phyloP scores from a whole-genome alignment of 2,329 filamentous ascomycete genomes.

The Aspergillus pseudotamarii region DNA sequence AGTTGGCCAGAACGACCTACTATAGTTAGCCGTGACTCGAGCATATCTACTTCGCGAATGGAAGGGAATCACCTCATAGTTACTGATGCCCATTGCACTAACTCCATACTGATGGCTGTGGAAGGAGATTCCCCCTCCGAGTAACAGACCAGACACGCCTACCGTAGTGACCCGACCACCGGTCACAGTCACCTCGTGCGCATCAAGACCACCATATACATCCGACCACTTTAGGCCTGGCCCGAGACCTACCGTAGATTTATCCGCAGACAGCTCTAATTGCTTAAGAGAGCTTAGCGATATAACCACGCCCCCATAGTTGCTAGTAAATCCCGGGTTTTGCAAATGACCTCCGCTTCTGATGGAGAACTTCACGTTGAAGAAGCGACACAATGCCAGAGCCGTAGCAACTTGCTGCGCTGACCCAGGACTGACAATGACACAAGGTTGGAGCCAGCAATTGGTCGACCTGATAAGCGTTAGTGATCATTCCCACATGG shows the following conservation, averaged over 20 bases:
- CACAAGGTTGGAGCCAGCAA: conserved; percentile 1
- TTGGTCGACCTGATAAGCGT: conserved; percentile 1
- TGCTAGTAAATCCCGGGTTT: conserved; percentile 23
- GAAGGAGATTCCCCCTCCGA: conserved; percentile 39
- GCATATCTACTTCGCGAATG: not conserved
- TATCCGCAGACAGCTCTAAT: conserved; percentile 37
- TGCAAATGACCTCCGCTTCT: conserved; percentile 23
- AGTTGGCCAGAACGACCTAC: conserved; percentile 23
- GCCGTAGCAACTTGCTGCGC: not conserved
- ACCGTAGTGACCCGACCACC: conserved; percentile 49
- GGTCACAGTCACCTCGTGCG: conserved; percentile 43
- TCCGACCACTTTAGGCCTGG: conserved; percentile 50
- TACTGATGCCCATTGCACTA: conserved; percentile 16
- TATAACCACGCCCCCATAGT: conserved; percentile 49
- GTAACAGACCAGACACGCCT: conserved; percentile 49
- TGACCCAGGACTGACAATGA: not conserved
- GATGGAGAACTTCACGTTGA: conserved; percentile 22
- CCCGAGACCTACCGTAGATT: conserved; percentile 46
- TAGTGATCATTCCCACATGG: not conserved
- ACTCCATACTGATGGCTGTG: conserved; percentile 21
- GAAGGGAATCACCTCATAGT: conserved; percentile 19
- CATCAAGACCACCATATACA: conserved; percentile 47
- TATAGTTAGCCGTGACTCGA: not conserved
- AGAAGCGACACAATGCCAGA: not conserved
- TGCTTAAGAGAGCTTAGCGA: conserved; percentile 48